phyloP scores from a whole-genome alignment of 345 rosid genomes.

The Gossypium herbaceum region DNA sequence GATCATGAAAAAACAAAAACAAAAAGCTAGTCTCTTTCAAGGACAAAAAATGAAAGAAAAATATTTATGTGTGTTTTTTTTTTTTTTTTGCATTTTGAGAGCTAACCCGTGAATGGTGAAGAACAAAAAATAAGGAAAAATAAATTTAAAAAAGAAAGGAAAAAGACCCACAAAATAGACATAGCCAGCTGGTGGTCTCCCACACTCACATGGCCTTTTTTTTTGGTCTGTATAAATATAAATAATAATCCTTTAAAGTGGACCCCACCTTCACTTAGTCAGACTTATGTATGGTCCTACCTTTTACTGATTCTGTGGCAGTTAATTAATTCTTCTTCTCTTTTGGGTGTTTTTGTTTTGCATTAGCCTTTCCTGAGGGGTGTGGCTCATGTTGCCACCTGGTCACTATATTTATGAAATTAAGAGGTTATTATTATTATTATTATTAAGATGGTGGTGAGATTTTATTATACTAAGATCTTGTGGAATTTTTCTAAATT shows the following conservation, averaged over 20 bases:
- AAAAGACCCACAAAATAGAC: conserved; percentile 34
- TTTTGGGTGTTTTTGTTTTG: neutral
- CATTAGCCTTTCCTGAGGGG: neutral
- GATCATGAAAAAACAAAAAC: neutral
- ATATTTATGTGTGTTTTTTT: no score
- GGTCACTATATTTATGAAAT: neutral
- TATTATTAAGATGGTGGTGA: no score
- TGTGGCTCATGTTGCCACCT: neutral
- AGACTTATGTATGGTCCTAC: conserved; percentile 24
- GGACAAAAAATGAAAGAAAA: neutral
- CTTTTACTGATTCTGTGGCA: conserved; percentile 23
- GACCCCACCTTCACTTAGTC: conserved; percentile 29
- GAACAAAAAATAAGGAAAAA: conserved; percentile 10
- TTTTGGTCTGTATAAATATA: neutral
- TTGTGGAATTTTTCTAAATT: no score
- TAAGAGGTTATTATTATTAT: no score
- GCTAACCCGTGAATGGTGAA: conserved; percentile 1
- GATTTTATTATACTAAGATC: no score
- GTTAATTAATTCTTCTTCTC: conserved; percentile 17
- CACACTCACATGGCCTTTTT: conserved; percentile 39
- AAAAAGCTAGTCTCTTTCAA: conserved; percentile 1
- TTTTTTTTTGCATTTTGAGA: neutral
- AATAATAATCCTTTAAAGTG: conserved; percentile 12
- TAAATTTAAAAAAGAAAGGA: neutral
- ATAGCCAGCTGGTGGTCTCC: conserved; percentile 57